A percentile compares a stretch with the other conserved stretches of the same genome.
phyloP scores from a whole-genome alignment of 352 stramenopile species.

The Globisporangium solare region DNA sequence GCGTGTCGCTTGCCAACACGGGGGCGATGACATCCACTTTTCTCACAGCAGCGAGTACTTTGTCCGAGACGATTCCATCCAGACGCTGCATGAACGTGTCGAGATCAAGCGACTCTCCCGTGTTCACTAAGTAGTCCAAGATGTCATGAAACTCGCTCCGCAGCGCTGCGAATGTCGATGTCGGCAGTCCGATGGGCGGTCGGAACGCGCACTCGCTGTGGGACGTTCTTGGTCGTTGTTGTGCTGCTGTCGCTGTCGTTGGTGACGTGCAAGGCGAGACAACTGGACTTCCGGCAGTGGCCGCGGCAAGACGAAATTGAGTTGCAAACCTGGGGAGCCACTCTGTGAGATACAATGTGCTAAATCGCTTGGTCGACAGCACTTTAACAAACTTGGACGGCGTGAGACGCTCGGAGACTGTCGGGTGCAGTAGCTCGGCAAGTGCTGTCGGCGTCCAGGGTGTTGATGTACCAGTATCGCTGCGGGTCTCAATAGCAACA shows the following conservation, averaged over 20 bases:
- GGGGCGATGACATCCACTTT: background rate
- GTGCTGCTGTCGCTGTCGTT: background rate
- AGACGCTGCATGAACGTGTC: constrained; percentile 14
- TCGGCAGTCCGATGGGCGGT: background rate
- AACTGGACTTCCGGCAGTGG: background rate
- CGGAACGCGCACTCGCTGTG: background rate
- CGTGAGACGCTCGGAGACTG: constrained; percentile 9
- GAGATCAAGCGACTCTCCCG: constrained; percentile 4
- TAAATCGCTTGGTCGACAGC: constrained; percentile 14
- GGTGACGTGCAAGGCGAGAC: constrained; percentile 2
- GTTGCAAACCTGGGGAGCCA: constrained; percentile 33
- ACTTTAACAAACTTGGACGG: constrained; percentile 21
- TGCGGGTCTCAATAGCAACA: constrained; percentile 18
- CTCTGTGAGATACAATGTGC: constrained; percentile 18
- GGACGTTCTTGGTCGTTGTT: background rate
- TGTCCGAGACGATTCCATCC: background rate
- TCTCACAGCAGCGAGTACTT: background rate
- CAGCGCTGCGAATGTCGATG: background rate
- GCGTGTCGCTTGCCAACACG: background rate
- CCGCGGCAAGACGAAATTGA: constrained; percentile 19
- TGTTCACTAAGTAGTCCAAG: constrained; percentile 11
- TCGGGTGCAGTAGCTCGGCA: constrained; percentile 15
- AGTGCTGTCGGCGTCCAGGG: constrained; percentile 19
- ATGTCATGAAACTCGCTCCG: constrained; percentile 6
- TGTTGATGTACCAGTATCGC: background rate